Evolutionary conservation across 75 land plant genomes (phyloP), one percentile per base, ranked within the genome.

Genomic region (Pinus albicaulis): DNA sequence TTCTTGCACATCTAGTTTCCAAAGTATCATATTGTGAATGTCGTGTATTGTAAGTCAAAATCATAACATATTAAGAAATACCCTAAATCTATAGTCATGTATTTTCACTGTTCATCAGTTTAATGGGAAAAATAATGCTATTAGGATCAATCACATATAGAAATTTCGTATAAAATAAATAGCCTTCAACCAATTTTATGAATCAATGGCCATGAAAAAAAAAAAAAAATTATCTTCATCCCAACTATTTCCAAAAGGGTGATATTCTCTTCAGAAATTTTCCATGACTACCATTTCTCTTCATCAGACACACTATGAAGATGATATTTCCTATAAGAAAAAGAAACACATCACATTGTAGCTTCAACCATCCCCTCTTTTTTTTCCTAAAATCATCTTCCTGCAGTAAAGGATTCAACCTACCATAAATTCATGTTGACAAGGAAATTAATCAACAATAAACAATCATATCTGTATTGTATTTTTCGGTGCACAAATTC

Each of bases 311-410:
- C 70, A 55, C 66, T 63, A 20, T 84, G 81, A 16, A 72, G 4
- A 66, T 91, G 83, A 77, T 55, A 44, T 23, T 56, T 31, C 78
- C 89, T 80, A 69, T 84, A 93, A 58, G 92, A 92, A 83, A 95
- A 87, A 60, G 94, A 96, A 71, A 95, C 81, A 78, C 98, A 95
- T 0, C 98, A 86, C 80, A 95, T 75, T 72, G 94, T 83, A n/a
- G 58, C 76, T 55, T 87, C 88, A 74, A 94, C 98, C 98, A 95
- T 95, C 2, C 83, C 84, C 63, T 91, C 89, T 93, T 88, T 56
- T 71, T 74, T 24, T 74, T 77, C 57, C 74, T 76, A 8, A 90
- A 79, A 74, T 84, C 87, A 19, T 72, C 61, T 38, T 22, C 76
- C 91, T 91, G 80, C 23, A 71, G 61, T 59, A 73, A 66, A 58